Conservation (phyloP, 176 grass and related monocot species). For the Cymbopogon citratus region DNA sequence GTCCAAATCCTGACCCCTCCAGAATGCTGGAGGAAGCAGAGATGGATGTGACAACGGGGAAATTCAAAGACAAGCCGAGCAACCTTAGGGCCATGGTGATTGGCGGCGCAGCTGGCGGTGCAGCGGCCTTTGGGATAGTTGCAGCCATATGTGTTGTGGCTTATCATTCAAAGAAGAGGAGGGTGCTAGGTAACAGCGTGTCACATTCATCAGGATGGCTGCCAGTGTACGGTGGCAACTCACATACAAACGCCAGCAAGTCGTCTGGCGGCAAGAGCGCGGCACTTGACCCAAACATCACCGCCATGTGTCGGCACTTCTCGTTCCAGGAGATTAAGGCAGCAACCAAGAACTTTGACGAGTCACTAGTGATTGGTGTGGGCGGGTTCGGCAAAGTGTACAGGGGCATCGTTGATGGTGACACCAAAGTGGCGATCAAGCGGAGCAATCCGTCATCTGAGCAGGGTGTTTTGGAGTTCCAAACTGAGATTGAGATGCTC, state of each 20-base stretch:
- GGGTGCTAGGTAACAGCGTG: constrained; percentile 6
- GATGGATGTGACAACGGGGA: constrained; percentile 1
- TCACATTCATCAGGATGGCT: constrained; percentile 63
- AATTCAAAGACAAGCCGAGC: constrained; percentile 28
- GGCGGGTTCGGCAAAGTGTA: constrained; percentile 59
- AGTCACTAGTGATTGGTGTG: constrained; percentile 42
- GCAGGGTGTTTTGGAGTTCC: constrained; percentile 47
- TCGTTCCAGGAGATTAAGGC: constrained; percentile 43
- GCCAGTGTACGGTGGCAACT: constrained; percentile 55
- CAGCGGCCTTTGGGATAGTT: constrained; percentile 44
- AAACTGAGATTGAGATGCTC: constrained; percentile 54
- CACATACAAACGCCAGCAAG: constrained; percentile 46
- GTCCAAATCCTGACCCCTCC: constrained; percentile 60
- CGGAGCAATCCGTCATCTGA: constrained; percentile 41
- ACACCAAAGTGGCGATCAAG: constrained; percentile 51
- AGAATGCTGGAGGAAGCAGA: constrained; percentile 41
- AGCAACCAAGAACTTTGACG: constrained; percentile 42
- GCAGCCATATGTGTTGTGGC: constrained; percentile 38
- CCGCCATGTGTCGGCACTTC: constrained; percentile 68
- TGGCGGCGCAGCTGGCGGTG: constrained; percentile 45
- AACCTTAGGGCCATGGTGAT: constrained; percentile 26
- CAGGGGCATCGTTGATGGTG: constrained; percentile 32
- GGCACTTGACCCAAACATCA: constrained; percentile 50
- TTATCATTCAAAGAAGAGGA: constrained; percentile 48
- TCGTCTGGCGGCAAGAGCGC: constrained; percentile 62